These are phyloP conservation scores for Elsinoe ampelina DNA, from an alignment of 2,329 filamentous ascomycete genomes.

Conservation along the genomic window DNA sequence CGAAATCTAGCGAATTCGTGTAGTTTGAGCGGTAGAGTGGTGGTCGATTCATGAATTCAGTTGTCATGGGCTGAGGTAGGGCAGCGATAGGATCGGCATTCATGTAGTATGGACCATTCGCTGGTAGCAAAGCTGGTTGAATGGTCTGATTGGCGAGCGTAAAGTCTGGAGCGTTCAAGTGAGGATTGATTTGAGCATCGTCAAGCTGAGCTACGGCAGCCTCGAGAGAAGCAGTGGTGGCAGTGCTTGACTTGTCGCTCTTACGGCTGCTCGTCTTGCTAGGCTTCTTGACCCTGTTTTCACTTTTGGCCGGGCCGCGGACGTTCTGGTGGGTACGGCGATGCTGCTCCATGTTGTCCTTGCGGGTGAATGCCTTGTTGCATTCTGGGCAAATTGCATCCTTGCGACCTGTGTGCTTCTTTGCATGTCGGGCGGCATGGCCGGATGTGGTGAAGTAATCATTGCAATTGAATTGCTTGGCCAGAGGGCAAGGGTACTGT, in stretches of 20 bases:
- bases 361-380: conserved; percentile 70
- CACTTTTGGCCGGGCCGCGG: conserved; percentile 35
- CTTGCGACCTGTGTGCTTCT: conserved; percentile 76
- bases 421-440: conserved; percentile 75
- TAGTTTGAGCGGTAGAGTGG: conserved; percentile 26
- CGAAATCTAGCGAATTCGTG: conserved; percentile 27
- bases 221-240: conserved; percentile 25
- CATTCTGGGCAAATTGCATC: conserved; percentile 62
- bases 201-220: conserved; percentile 28
- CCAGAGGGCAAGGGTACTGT: conserved; percentile 64
- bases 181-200: conserved; percentile 19
- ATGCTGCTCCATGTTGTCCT: conserved; percentile 84
- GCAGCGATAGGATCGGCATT: conserved; percentile 26
- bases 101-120: conserved; percentile 27
- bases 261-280: conserved; percentile 29
- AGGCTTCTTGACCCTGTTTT: conserved; percentile 37
- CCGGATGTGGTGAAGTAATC: conserved; percentile 79
- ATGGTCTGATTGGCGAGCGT: conserved; percentile 17
- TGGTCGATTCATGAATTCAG: conserved; percentile 25
- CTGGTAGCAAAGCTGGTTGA: conserved; percentile 18
- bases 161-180: conserved; percentile 16
- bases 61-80: conserved; percentile 26
- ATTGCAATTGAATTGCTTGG: conserved; percentile 60
- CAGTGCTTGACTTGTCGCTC: conserved; percentile 17
- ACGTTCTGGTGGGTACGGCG: conserved; percentile 61